Evolutionary conservation across 2,329 filamentous ascomycete species (phyloP), one percentile per base, ranked within the genome.

Genomic region (Epichloe elymi): DNA sequence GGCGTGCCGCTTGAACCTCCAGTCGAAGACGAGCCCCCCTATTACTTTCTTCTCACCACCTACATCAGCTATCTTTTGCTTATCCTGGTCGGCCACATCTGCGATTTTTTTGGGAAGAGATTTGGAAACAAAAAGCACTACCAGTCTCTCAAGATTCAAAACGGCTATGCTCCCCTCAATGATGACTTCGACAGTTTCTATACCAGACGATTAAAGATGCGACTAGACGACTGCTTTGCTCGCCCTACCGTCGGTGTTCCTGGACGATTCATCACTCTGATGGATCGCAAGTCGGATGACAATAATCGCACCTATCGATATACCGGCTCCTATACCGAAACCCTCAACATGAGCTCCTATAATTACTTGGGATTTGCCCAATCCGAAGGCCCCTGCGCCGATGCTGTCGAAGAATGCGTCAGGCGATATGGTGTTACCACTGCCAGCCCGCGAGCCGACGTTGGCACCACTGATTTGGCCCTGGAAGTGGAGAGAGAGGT

Each of bases 161-260:
- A 95, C 65, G 93, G 93, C 55, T 97, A 95, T 64, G 93, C 91
- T 11, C 89, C 2, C 2, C 76, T 98, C 57, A 97, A 96, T 69
- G 94, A 89, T 61, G 93, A 98, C 68, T 98, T 98, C 64, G 93
- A 98, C 74, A 97, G 91, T 69, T 98, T 98, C 68, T 98, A 98
- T 70, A 88, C 91, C 52, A 82, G 93, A 52, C 79, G 93, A 54
- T 70, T 98, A 64, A 97, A 98, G 75, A 79, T 89, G 73, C 83
- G 93, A 56, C 88, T 98, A 64, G 94, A 97, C 60, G 93, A 98
- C 69, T 95, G 89, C 73, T 98, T 98, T 66, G 86, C 91, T 59
- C 82, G 93, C 47, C 88, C 91, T 12, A 89, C 86, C 30, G 94
- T 89, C 4, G 93, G 93, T 49, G 93, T 98, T 26, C 93, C 93